These are phyloP conservation scores for Schoenoplectus tabernaemontani DNA, from an alignment of 202 grass and related monocot species.

Conservation along the genomic window DNA sequence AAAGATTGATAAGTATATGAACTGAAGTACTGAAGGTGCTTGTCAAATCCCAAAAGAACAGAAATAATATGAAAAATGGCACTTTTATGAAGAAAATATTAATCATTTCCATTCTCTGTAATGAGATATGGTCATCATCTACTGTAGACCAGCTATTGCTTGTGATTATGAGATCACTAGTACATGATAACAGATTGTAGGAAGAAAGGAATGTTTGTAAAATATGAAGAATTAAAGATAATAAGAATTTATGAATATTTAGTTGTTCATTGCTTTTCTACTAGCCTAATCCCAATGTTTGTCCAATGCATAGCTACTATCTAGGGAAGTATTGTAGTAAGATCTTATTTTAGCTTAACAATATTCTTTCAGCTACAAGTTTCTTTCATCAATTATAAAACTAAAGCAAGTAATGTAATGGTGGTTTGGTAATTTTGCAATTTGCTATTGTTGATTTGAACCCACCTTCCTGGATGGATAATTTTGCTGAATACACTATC, in stretches of 20 bases:
- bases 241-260: not conserved
- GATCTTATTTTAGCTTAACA: not conserved
- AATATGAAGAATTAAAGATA: not conserved
- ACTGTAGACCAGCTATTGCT: not conserved
- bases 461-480: not conserved
- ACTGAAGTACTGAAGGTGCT: not conserved
- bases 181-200: not conserved
- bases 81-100: not conserved
- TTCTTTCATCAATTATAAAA: slow-evolving; percentile 8
- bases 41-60: not conserved
- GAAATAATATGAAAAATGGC: not conserved
- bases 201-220: not conserved
- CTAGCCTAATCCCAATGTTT: not conserved
- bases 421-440: slow-evolving; percentile 3
- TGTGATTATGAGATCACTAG: not conserved
- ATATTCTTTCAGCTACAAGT: not conserved
- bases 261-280: not conserved
- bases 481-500: not conserved
- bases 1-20: not conserved
- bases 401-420: not conserved
- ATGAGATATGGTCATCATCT: not conserved
- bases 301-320: not conserved
- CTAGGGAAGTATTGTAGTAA: not conserved
- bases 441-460: slow-evolving; percentile 11
- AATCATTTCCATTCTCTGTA: not conserved